Conservation (phyloP, 2,329 filamentous ascomycete genomes). For the Plenodomus tracheiphilus region DNA sequence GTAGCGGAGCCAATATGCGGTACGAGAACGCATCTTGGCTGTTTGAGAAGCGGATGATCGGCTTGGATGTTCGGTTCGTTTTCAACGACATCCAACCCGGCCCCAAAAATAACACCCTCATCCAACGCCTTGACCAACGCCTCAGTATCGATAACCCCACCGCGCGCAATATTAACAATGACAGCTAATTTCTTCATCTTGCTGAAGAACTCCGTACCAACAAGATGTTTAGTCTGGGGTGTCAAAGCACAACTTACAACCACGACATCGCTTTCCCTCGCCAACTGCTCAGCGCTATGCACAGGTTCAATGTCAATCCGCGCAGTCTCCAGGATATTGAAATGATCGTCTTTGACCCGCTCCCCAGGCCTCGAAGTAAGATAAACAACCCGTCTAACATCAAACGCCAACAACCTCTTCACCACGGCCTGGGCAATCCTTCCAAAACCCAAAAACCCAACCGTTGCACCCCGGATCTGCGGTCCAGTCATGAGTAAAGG, state of each 20-base stretch:
- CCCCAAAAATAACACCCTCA: slow-evolving; percentile 55
- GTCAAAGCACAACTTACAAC: slow-evolving; percentile 35
- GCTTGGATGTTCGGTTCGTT: slow-evolving; percentile 54
- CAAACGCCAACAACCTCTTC: slow-evolving; percentile 31
- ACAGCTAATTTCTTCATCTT: slow-evolving; percentile 58
- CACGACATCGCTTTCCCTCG: slow-evolving; percentile 34
- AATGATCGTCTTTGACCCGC: slow-evolving; percentile 28
- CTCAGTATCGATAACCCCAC: slow-evolving; percentile 59
- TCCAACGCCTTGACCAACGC: slow-evolving; percentile 57
- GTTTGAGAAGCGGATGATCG: slow-evolving; percentile 53
- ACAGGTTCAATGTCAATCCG: slow-evolving; percentile 26
- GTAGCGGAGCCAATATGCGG: slow-evolving; percentile 63
- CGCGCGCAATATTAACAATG: slow-evolving; percentile 61
- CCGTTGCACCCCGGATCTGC: slow-evolving; percentile 24
- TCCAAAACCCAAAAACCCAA: slow-evolving; percentile 37
- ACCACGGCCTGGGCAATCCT: slow-evolving; percentile 33
- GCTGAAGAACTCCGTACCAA: slow-evolving; percentile 42
- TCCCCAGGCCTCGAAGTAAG: slow-evolving; percentile 31
- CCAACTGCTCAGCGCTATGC: slow-evolving; percentile 23
- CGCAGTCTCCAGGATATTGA: slow-evolving; percentile 18
- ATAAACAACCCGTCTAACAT: slow-evolving; percentile 29
- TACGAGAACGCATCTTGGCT: slow-evolving; percentile 56
- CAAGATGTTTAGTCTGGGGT: slow-evolving; percentile 30
- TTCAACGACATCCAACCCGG: slow-evolving; percentile 61
- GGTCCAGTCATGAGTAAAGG: slow-evolving; percentile 36